These are phyloP conservation scores for Rubia yunnanensis DNA, from an alignment of 257 asterid genomes.

Conservation along the genomic window DNA sequence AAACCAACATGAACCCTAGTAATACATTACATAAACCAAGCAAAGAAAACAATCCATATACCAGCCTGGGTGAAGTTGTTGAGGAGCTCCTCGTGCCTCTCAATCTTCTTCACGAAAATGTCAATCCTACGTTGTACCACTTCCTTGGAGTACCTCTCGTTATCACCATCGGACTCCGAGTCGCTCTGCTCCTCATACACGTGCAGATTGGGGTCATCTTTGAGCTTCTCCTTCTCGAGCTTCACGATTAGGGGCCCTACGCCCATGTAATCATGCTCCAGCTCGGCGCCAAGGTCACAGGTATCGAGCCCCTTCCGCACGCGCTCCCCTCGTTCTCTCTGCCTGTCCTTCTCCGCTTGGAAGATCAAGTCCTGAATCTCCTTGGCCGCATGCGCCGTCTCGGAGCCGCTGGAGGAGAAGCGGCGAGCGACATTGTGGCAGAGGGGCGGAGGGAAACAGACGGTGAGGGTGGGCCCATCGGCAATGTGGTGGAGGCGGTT, in stretches of 20 bases:
- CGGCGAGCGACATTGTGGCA: slow-evolving; percentile 6
- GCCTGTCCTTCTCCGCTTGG: slow-evolving; percentile 34
- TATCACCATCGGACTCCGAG: slow-evolving; percentile 66
- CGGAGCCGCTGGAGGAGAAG: slow-evolving; percentile 4
- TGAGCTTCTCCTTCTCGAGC: slow-evolving; percentile 36
- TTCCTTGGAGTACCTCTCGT: slow-evolving; percentile 36
- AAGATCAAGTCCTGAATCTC: slow-evolving; percentile 24
- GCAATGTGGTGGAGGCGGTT: slow-evolving; percentile 10
- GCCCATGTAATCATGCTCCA: slow-evolving; percentile 45
- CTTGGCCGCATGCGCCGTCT: slow-evolving; percentile 14
- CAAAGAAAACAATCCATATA: slow-evolving; percentile 13
- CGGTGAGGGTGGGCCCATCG: slow-evolving; percentile 3
- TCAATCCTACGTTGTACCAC: slow-evolving; percentile 27
- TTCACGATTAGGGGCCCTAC: slow-evolving; percentile 40
- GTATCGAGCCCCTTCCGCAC: slow-evolving; percentile 45
- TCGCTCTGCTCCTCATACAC: slow-evolving; percentile 54
- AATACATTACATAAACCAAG: background rate
- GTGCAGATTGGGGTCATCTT: slow-evolving; percentile 20
- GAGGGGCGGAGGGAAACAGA: background rate
- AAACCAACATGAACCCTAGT: background rate
- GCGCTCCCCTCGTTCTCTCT: slow-evolving; percentile 46
- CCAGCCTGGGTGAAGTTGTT: slow-evolving; percentile 60
- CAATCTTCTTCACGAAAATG: slow-evolving; percentile 47
- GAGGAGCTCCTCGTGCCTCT: slow-evolving; percentile 49
- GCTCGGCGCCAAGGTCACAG: slow-evolving; percentile 45